Evolutionary conservation across 495 filamentous ascomycete species (phyloP).

Genomic region (Clavariopsis aquatica): DNA sequence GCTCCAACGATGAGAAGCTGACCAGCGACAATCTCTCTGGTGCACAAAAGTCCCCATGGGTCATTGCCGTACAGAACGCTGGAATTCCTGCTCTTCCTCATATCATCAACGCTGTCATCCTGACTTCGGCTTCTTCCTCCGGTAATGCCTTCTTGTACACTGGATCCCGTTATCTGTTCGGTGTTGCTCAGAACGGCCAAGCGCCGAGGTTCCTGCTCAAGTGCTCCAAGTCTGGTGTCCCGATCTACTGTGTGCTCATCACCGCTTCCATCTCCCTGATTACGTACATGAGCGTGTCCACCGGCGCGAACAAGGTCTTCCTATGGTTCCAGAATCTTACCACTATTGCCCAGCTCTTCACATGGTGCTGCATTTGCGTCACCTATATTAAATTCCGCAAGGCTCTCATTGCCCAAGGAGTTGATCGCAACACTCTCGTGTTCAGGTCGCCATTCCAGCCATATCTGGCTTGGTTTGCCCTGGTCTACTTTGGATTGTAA

Average conservation of each 20-base stretch:
- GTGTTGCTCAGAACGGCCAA: conserved; percentile 63
- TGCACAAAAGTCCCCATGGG: conserved; percentile 68
- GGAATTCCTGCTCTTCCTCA: conserved; percentile 66
- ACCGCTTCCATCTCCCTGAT: conserved; percentile 60
- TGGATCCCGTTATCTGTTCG: conserved; percentile 75
- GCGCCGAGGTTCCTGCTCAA: conserved; percentile 61
- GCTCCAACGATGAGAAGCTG: conserved; percentile 55
- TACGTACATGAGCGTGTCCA: conserved; percentile 62
- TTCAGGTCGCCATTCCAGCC: conserved; percentile 64
- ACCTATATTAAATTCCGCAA: conserved; percentile 59
- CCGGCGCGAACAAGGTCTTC: conserved; percentile 49
- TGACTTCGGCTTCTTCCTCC: conserved; percentile 66
- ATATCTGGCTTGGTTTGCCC: conserved; percentile 60
- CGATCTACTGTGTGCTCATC: conserved; percentile 58
- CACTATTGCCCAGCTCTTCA: conserved; percentile 53
- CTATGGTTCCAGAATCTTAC: conserved; percentile 48
- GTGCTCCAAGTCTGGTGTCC: conserved; percentile 61
- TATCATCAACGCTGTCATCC: conserved; percentile 75
- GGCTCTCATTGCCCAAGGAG: conserved; percentile 56
- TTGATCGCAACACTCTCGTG: conserved; percentile 57
- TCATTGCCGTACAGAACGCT: conserved; percentile 63
- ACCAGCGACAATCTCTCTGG: conserved; percentile 52
- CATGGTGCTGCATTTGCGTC: conserved; percentile 55
- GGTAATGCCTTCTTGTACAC: conserved; percentile 83
- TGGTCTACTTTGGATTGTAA: conserved; percentile 55